A percentile compares a stretch with the other conserved stretches of the same genome.
These are phyloP conservation scores for Suillus cothurnatus DNA, from an alignment of 768 basidiomycete species.

Conservation along the genomic window DNA sequence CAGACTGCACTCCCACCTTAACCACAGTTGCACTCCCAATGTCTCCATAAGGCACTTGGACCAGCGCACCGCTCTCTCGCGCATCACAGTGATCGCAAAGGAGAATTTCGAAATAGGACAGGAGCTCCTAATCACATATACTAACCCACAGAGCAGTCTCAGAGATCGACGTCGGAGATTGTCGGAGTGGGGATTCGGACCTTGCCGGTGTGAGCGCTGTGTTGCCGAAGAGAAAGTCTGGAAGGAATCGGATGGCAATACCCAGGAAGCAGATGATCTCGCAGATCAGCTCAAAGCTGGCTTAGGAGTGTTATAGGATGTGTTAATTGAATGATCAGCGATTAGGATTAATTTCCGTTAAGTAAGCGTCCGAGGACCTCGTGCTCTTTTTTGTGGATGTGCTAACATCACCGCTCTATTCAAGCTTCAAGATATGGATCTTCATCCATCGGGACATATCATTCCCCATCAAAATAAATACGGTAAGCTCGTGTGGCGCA, in stretches of 20 bases:
- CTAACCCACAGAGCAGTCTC: conserved; percentile 52
- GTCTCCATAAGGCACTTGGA: conserved; percentile 78
- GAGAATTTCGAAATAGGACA: conserved; percentile 65
- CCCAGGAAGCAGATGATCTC: conserved; percentile 45
- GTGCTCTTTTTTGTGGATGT: not conserved
- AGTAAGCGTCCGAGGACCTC: not conserved
- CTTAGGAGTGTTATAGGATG: conserved; percentile 48
- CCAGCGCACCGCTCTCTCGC: conserved; percentile 63
- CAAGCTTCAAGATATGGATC: conserved; percentile 6
- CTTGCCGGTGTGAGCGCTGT: conserved; percentile 72
- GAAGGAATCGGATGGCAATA: conserved; percentile 12
- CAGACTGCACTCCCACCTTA: conserved; percentile 82
- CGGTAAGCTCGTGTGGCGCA: not conserved
- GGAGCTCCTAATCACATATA: conserved; percentile 79
- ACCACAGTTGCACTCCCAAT: conserved; percentile 85
- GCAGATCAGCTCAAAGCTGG: conserved; percentile 66
- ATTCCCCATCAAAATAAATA: not conserved
- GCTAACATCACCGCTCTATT: not conserved
- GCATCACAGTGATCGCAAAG: conserved; percentile 76
- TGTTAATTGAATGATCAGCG: not conserved
- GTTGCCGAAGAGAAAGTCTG: conserved; percentile 50
- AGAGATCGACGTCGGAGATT: conserved; percentile 53
- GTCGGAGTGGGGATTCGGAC: conserved; percentile 74
- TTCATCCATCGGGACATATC: not conserved
- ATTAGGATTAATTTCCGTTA: not conserved